Base-by-base conservation (phyloP, 176 grass and related monocot genomes). In the Ananas comosus region DNA sequence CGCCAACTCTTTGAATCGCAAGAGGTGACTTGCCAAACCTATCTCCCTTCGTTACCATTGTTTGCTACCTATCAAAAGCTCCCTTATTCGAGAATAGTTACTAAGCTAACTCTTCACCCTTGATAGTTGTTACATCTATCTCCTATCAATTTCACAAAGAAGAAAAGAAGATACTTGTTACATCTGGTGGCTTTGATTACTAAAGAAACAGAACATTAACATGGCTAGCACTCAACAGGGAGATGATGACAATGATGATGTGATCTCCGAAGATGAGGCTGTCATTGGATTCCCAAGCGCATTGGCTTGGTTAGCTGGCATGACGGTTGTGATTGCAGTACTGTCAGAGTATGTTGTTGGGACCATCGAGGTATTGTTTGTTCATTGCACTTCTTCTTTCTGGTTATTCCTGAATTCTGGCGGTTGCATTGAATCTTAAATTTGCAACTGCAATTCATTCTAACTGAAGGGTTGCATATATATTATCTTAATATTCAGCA, bases 291-390 rank as follows among this genome's bases (percentile, higher is more conserved):
- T 87, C 22, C 47, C 64, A 14, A 93, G 89, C 64, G 86, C 84
- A 0, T 16, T 91, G 57, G 79, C 79, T 85, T 99, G 94, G 94
- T 63, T 99, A 69, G 52, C 66, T 8, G 56, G 78, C 66, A 93
- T 91, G 84, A 92, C 94, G 6, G 51, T 82, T 51, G 65, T 88
- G 67, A 89, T 99, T 73, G 70, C 94, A 13, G 28, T 93, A 1
- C 80, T 99, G 9, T 99, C 94, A 2, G 87, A 99, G 81, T 99
- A 79, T 33, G 77, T 99, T n/a, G 94, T 99, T 22, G 79, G 76
- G 64, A 99, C 94, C 1, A 99, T 99, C 25, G 80, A 99, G 89
- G 94, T 99, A 49, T 42, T 16, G 74, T 25, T 53, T 14, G 23
- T 19, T 56, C 66, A 5, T 59, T 59, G 56, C 56, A 10, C 4